phyloP scores from a whole-genome alignment of 768 basidiomycete species.

The Lyophyllum semitale region DNA sequence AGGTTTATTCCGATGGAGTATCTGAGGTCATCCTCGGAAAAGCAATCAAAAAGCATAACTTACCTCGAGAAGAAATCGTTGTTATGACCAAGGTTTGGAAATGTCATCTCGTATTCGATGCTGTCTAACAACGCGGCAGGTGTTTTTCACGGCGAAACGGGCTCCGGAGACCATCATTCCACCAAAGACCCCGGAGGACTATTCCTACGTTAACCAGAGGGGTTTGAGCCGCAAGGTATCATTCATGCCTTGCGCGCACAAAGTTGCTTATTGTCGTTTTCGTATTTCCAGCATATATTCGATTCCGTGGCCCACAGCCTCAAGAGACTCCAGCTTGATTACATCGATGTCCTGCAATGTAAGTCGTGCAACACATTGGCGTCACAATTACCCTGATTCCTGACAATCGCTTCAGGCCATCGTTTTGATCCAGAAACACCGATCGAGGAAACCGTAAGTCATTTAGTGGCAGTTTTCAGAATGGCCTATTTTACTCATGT shows the following conservation, averaged over 20 bases:
- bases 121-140: neutral
- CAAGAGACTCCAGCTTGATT: slow-evolving; percentile 71
- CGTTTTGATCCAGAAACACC: slow-evolving; percentile 60
- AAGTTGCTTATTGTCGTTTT: neutral
- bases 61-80: slow-evolving; percentile 75
- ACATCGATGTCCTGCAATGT: slow-evolving; percentile 78
- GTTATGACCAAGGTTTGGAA: slow-evolving; percentile 68
- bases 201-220: slow-evolving; percentile 50
- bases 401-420: slow-evolving; percentile 38
- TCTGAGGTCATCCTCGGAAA: slow-evolving; percentile 73
- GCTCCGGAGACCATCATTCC: neutral
- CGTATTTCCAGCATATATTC: slow-evolving; percentile 62
- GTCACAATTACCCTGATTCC: slow-evolving; percentile 2
- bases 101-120: neutral
- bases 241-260: neutral
- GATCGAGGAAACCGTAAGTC: slow-evolving; percentile 51
- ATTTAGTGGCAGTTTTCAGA: neutral
- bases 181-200: neutral
- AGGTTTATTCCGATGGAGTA: slow-evolving; percentile 67
- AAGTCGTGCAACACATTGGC: neutral
- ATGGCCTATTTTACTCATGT: neutral
- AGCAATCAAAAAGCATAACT: slow-evolving; percentile 63
- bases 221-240: slow-evolving; percentile 36
- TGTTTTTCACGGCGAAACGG: neutral
- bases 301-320: slow-evolving; percentile 63